These are phyloP conservation scores for Aspergillus sp. DNA, from an alignment of 2,329 filamentous ascomycete species.

Conservation along the genomic window DNA sequence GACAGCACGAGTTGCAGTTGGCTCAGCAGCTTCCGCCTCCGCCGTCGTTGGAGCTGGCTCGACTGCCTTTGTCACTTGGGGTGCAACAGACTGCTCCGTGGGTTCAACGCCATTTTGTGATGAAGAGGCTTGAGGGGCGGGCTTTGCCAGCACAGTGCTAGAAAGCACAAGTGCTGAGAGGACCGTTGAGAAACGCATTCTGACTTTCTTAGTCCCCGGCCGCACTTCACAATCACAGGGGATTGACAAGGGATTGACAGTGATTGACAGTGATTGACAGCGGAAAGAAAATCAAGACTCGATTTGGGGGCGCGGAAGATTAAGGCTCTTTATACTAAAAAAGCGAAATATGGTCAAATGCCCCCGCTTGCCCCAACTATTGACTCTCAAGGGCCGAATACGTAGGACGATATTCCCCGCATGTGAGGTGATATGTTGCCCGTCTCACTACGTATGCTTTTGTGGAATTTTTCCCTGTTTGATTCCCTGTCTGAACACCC, in stretches of 20 bases:
- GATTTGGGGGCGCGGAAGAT: constrained; percentile 10
- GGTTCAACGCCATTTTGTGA: constrained; percentile 13
- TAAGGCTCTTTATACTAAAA: constrained; percentile 19
- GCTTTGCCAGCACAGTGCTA: constrained; percentile 22
- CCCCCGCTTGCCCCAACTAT: constrained; percentile 12
- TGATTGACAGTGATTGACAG: constrained; percentile 19
- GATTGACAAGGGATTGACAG: constrained; percentile 9
- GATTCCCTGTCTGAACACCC: constrained; percentile 4
- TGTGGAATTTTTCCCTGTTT: constrained; percentile 3
- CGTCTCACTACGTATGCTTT: not conserved
- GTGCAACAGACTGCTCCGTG: constrained; percentile 15
- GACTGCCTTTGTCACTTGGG: constrained; percentile 7
- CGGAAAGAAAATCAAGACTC: constrained; percentile 6
- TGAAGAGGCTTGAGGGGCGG: constrained; percentile 16
- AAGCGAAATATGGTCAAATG: constrained; percentile 6
- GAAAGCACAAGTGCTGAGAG: constrained; percentile 24
- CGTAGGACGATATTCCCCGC: constrained; percentile 14
- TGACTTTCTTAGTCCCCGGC: constrained; percentile 16
- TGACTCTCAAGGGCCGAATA: constrained; percentile 14
- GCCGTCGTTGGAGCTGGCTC: not conserved
- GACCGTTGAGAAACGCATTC: constrained; percentile 25
- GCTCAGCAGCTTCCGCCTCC: constrained; percentile 9
- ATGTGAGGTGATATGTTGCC: constrained; percentile 20
- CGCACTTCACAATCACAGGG: constrained; percentile 17
- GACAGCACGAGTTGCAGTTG: not conserved